Percentiles rank a stretch among this genome's conserved stretches.
Conservation (phyloP, 352 stramenopile genomes). For the Pythium pectinolyticum region DNA sequence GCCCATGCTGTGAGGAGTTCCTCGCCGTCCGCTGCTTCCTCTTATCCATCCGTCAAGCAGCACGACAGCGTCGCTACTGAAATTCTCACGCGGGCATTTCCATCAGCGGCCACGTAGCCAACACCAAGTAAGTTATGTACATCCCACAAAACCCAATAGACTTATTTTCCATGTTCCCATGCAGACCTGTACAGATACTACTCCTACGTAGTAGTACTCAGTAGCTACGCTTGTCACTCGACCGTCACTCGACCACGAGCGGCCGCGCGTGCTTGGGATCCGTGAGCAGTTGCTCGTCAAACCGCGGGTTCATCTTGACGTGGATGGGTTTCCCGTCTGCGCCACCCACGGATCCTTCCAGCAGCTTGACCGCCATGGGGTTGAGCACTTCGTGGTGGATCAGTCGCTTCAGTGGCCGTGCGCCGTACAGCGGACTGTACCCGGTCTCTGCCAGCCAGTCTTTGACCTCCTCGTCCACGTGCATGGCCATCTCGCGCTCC, state of each 20-base stretch:
- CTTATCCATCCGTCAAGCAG: too few relatives aligned
- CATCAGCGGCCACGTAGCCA: too few relatives aligned
- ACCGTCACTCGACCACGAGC: constrained; percentile 36
- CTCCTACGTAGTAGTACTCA: too few relatives aligned
- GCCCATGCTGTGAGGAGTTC: too few relatives aligned
- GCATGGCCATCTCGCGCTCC: constrained; percentile 91
- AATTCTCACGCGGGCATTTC: too few relatives aligned
- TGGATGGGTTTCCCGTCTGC: constrained; percentile 84
- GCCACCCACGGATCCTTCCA: constrained; percentile 75
- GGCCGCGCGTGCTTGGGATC: constrained; percentile 42
- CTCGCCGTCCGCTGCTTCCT: too few relatives aligned
- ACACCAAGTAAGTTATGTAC: too few relatives aligned
- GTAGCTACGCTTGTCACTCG: too few relatives aligned
- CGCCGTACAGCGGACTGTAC: constrained; percentile 96
- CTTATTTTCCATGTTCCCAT: too few relatives aligned
- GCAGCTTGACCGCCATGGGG: constrained; percentile 90
- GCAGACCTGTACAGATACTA: too few relatives aligned
- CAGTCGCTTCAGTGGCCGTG: constrained; percentile 78
- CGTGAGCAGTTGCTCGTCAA: constrained; percentile 48
- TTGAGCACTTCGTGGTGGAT: constrained; percentile 94
- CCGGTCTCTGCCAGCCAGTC: constrained; percentile 92
- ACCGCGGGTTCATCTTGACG: constrained; percentile 58
- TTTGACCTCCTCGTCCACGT: constrained; percentile 87
- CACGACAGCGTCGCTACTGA: too few relatives aligned
- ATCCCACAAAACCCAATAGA: too few relatives aligned